Percentiles rank a stretch among this genome's conserved stretches.
Conservation (phyloP, 108 stramenopile species). For the Skeletonema grethae region DNA sequence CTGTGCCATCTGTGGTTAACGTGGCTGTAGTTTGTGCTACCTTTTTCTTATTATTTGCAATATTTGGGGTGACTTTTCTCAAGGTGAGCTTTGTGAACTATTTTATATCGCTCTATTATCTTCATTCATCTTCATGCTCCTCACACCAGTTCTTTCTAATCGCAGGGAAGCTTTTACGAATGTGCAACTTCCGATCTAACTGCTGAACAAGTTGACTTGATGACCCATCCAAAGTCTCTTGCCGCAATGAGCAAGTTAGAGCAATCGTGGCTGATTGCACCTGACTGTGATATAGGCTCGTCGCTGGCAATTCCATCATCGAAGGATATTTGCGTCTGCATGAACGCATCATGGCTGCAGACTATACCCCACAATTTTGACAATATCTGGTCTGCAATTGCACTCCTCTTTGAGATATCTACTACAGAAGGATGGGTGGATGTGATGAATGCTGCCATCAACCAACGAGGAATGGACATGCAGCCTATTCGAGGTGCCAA, state of each 20-base stretch:
- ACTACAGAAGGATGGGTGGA: slow-evolving; percentile 64
- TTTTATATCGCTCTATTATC: background rate
- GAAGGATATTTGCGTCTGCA: slow-evolving; percentile 41
- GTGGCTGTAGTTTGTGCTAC: slow-evolving; percentile 54
- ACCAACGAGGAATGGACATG: slow-evolving; percentile 53
- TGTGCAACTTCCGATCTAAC: slow-evolving; percentile 36
- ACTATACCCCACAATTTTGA: slow-evolving; percentile 58
- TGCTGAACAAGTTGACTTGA: background rate
- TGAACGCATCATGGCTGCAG: slow-evolving; percentile 33
- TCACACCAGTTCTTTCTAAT: background rate
- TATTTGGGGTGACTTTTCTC: slow-evolving; percentile 69
- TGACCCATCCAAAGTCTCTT: slow-evolving; percentile 16
- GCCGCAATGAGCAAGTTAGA: slow-evolving; percentile 6
- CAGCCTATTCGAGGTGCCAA: slow-evolving; percentile 48
- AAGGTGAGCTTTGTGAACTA: slow-evolving; percentile 15
- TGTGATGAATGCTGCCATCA: slow-evolving; percentile 60
- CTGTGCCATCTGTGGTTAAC: slow-evolving; percentile 61
- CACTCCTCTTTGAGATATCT: slow-evolving; percentile 65
- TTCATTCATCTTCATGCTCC: background rate
- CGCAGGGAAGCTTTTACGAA: slow-evolving; percentile 49
- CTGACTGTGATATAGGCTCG: background rate
- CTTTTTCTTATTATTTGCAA: slow-evolving; percentile 67
- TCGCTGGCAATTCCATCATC: slow-evolving; percentile 35
- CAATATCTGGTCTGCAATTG: slow-evolving; percentile 52
- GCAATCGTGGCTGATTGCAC: slow-evolving; percentile 12